phyloP scores from a whole-genome alignment of 345 rosid genomes.

The Populus simonii region DNA sequence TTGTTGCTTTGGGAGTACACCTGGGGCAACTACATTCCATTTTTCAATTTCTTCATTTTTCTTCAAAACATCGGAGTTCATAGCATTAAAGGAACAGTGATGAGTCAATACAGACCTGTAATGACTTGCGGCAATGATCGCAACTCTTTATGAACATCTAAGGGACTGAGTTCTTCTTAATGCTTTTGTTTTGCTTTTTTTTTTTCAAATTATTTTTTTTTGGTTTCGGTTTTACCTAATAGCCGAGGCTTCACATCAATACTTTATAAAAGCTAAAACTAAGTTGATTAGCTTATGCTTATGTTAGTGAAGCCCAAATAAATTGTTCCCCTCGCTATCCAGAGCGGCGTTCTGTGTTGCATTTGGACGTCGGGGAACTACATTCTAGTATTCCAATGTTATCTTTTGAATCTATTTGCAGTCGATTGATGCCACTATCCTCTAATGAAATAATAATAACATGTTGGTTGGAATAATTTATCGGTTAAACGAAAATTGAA shows the following conservation, averaged over 20 bases:
- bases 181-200: conserved; percentile 25
- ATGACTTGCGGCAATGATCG: conserved; percentile 24
- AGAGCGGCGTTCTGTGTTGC: conserved; percentile 12
- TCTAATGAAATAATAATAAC: no score
- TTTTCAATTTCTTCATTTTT: not conserved
- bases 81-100: conserved; percentile 55
- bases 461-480: no score
- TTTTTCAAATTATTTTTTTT: not conserved
- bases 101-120: conserved; percentile 36
- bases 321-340: conserved; percentile 61
- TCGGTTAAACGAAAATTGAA: no score
- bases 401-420: no score
- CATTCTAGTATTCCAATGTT: not conserved
- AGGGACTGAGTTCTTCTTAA: conserved; percentile 40
- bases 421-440: not conserved
- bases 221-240: not conserved
- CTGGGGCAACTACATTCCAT: conserved; percentile 45
- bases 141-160: conserved; percentile 23
- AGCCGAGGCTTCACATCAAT: not conserved
- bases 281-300: not conserved
- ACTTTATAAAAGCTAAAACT: not conserved
- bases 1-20: conserved; percentile 23
- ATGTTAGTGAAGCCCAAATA: conserved; percentile 20
- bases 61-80: conserved; percentile 41
- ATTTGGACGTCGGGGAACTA: conserved; percentile 57